Evolutionary conservation across 2,329 filamentous ascomycete genomes (phyloP).

Genomic region (Ilyonectria robusta): DNA sequence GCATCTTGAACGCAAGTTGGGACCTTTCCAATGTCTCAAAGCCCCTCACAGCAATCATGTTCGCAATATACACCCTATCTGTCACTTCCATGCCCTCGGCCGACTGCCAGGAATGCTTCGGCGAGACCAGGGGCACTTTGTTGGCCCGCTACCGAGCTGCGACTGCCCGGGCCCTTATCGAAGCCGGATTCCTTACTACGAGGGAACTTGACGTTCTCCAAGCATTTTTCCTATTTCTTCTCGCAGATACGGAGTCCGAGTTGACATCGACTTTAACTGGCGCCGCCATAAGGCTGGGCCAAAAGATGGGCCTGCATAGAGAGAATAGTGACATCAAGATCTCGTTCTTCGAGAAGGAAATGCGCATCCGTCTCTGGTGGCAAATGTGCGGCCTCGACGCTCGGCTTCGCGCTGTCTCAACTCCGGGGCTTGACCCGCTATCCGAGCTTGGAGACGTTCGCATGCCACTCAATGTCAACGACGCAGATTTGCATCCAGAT

Average conservation of each 20-base stretch:
- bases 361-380: conserved; percentile 50
- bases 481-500: conserved; percentile 65
- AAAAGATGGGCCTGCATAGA: conserved; percentile 46
- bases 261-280: conserved; percentile 43
- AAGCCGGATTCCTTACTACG: conserved; percentile 47
- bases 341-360: conserved; percentile 45
- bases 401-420: conserved; percentile 20
- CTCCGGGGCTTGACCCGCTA: conserved; percentile 10
- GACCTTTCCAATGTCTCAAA: conserved; percentile 34
- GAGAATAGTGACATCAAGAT: conserved; percentile 27
- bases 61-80: conserved; percentile 48
- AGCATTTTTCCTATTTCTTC: conserved; percentile 49
- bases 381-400: conserved; percentile 42
- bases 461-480: conserved; percentile 70
- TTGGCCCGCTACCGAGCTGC: conserved; percentile 45
- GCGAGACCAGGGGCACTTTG: conserved; percentile 28
- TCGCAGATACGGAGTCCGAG: conserved; percentile 49
- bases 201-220: conserved; percentile 49
- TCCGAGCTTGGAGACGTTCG: conserved; percentile 35
- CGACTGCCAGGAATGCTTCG: conserved; percentile 34
- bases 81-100: conserved; percentile 40
- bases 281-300: conserved; percentile 41
- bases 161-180: conserved; percentile 42
- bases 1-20: conserved; percentile 50
- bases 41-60: conserved; percentile 43